These are phyloP conservation scores for Scleroderma bovista DNA, from an alignment of 768 basidiomycete species.

Conservation along the genomic window DNA sequence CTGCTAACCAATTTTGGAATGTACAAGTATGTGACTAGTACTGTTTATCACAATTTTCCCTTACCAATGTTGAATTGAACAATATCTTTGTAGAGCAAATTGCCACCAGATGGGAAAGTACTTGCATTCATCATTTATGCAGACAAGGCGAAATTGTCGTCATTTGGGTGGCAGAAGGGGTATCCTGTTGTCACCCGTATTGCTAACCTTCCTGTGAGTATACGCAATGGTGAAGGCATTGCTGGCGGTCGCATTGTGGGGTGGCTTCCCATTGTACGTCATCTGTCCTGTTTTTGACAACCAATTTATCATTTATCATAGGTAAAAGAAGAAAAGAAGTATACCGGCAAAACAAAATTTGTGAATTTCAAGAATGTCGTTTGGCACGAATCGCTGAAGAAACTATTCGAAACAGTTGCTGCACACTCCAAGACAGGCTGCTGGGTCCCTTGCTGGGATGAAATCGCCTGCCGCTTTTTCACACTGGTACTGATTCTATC, in stretches of 20 bases:
- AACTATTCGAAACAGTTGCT: slow-evolving; percentile 1
- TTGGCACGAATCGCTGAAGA: slow-evolving; percentile 8
- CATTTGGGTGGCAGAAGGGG: slow-evolving; percentile 34
- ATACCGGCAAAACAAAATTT: slow-evolving; percentile 1
- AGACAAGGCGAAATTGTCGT: slow-evolving; percentile 38
- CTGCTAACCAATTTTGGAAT: slow-evolving; percentile 31
- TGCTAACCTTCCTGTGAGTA: slow-evolving; percentile 26
- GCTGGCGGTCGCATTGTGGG: slow-evolving; percentile 34
- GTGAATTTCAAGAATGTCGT: slow-evolving; percentile 9
- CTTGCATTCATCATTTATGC: slow-evolving; percentile 34
- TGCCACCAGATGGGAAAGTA: slow-evolving; percentile 15
- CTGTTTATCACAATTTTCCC: not conserved
- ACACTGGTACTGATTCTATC: slow-evolving; percentile 33
- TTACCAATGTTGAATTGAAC: not conserved
- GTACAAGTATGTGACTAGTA: slow-evolving; percentile 25
- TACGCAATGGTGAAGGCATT: slow-evolving; percentile 29
- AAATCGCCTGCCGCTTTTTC: slow-evolving; percentile 23
- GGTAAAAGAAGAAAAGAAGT: slow-evolving; percentile 4
- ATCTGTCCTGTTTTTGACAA: not conserved
- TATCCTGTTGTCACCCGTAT: slow-evolving; percentile 32
- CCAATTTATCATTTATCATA: not conserved
- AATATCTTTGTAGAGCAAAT: not conserved
- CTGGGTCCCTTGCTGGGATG: slow-evolving; percentile 27
- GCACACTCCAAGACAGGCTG: slow-evolving; percentile 2
- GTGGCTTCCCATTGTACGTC: slow-evolving; percentile 33